Evolutionary conservation across 208 protist genomes (phyloP), one percentile per base, ranked within the genome.

Genomic region (Novymonas esmeraldas): DNA sequence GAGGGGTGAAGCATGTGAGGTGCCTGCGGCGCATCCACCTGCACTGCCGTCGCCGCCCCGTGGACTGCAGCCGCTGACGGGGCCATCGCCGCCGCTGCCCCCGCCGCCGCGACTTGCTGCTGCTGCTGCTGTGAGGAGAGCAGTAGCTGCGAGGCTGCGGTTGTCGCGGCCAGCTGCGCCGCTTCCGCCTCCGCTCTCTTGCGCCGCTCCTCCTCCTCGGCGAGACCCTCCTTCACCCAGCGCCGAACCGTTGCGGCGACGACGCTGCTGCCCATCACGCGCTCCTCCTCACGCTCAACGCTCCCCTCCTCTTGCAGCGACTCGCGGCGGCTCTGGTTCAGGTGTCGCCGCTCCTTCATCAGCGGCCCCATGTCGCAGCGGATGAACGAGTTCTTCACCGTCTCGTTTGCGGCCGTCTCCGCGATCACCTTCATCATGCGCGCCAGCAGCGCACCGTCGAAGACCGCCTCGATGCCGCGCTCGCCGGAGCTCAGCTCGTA

Each of bases 371-470:
- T 58, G 69, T 95, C 87, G 50, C 86, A 92, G 22, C 90, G 86
- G 16, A 95, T 77, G 48, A 85, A 87, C 20, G 64, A 69, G 67
- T 81, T 79, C 72, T 84, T 84, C 29, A 95, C 83, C 7, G 77
- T 88, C 57, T 95, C 90, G 51, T 84, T 84, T 0, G 76, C 66
- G 26, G 89, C 83, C 39, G 64, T 84, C 20, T 90, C 87, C n/a
- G 84, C 79, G 39, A 95, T 83, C 60, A 84, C 87, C 73, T 90
- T 87, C 81, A 91, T 87, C 60, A 92, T 78, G 26, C 78, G 78
- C 14, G 76, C 78, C 44, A 93, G 54, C 63, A 95, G 77, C 13
- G 56, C 89, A 10, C 78, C 82, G 28, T 86, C 72, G 33, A 95
- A 73, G 39, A 82, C 70, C 6, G 80, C 77, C 67, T 95, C 82